Evolutionary conservation across 495 filamentous ascomycete genomes (phyloP), one percentile per base, ranked within the genome.

Genomic region (Xylaria acuta): DNA sequence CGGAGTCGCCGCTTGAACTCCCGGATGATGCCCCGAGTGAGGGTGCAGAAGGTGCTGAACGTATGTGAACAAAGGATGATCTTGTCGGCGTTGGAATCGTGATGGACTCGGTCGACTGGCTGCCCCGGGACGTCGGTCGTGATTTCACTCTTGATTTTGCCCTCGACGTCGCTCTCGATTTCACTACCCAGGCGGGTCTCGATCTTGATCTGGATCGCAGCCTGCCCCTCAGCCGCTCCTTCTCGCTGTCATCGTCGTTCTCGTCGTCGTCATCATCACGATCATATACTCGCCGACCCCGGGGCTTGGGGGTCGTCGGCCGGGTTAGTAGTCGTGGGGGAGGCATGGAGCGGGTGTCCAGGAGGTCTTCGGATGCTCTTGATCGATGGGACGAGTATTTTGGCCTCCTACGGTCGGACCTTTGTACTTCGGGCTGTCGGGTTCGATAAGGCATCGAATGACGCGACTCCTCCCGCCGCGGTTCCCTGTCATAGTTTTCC

Each of bases 361-460:
- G 71, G 54, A 71, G 65, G 41, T 77, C 73, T 56, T 78, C 77
- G 66, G 76, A 66, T 72, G 41, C 68, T 70, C 74, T 75, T 70
- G 67, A 47, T 72, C 20, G 74, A 32, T 75, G 77, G 47, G 74
- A 72, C 71, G 75, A 72, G 51, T 71, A 40, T 66, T 79, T 77
- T 69, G 71, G 60, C 59, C 38, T 75, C 66, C 69, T 75, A 32
- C 75, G 73, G 78, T 69, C 75, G 53, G 73, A 70, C 72, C 75
- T 78, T 71, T 68, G 75, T 78, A 78, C 71, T 71, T 78, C 76
- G 72, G 74, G 77, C 74, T 69, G 73, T 79, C 73, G 72, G 67
- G 70, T 59, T 74, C 73, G 76, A 73, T 76, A 83, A 81, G 82
- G 84, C 82, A 83, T 75, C 76, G 81, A 81, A 79, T 78, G 79